Conservation (phyloP, 495 filamentous ascomycete species). For the Lepraria neglecta region DNA sequence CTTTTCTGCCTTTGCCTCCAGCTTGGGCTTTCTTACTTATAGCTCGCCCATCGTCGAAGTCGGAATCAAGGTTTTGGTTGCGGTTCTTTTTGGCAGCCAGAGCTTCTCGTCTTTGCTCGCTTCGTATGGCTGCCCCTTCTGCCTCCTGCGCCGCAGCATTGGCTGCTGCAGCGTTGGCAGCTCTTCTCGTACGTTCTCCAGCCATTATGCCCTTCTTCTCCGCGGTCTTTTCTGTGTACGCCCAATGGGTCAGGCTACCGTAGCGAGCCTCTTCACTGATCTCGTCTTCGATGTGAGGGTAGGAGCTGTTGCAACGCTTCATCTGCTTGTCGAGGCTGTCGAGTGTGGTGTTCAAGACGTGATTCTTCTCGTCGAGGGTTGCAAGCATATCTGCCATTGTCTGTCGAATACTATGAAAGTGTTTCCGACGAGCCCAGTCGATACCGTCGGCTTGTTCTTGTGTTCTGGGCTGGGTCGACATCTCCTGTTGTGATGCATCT, state of each 20-base stretch:
- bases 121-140: slow-evolving; percentile 67
- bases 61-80: slow-evolving; percentile 62
- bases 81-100: slow-evolving; percentile 65
- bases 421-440: slow-evolving; percentile 51
- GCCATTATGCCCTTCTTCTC: slow-evolving; percentile 52
- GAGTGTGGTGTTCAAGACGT: slow-evolving; percentile 83
- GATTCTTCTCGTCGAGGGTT: slow-evolving; percentile 92
- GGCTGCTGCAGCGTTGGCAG: slow-evolving; percentile 59
- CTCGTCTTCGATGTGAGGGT: slow-evolving; percentile 74
- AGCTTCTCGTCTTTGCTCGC: slow-evolving; percentile 74
- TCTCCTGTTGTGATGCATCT: slow-evolving; percentile 20
- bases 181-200: slow-evolving; percentile 64
- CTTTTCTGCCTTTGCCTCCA: slow-evolving; percentile 58
- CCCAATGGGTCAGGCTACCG: slow-evolving; percentile 91
- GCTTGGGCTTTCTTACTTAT: slow-evolving; percentile 52
- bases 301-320: slow-evolving; percentile 72
- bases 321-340: slow-evolving; percentile 84
- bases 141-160: slow-evolving; percentile 67
- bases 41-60: slow-evolving; percentile 62
- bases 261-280: slow-evolving; percentile 87
- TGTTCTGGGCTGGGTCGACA: slow-evolving; percentile 34
- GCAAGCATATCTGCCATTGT: slow-evolving; percentile 71
- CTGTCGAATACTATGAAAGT: slow-evolving; percentile 57
- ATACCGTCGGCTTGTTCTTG: too few relatives aligned
- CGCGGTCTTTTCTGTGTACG: slow-evolving; percentile 74